A percentile compares a stretch with the other conserved stretches of the same genome.
Evolutionary conservation across 345 rosid species (phyloP).

Genomic region (Eucalyptus cloeziana): DNA sequence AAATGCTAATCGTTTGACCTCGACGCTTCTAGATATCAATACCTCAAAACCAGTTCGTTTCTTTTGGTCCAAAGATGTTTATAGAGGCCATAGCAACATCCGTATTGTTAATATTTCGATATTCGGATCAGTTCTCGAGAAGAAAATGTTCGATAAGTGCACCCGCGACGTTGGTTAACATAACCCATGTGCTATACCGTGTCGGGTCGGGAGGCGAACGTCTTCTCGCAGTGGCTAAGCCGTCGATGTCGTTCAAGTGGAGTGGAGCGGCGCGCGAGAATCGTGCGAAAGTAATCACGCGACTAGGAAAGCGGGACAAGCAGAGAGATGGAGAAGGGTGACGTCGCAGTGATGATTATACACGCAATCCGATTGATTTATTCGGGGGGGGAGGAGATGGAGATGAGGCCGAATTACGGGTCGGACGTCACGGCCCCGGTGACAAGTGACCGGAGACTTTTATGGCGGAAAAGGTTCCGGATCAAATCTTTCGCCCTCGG

Average conservation of each 20-base stretch:
- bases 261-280: not conserved
- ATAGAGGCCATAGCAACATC: accelerated
- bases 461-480: not conserved
- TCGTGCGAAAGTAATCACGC: not conserved
- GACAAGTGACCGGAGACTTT: not conserved
- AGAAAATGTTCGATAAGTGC: not conserved
- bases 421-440: not conserved
- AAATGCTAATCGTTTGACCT: not conserved
- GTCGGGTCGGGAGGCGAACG: not conserved
- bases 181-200: accelerated
- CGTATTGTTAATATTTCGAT: accelerated
- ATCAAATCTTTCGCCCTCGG: not conserved
- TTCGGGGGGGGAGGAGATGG: not conserved
- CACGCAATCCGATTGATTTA: not conserved
- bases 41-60: accelerated
- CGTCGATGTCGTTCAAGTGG: not conserved
- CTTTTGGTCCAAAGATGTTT: no score
- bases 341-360: not conserved
- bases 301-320: not conserved
- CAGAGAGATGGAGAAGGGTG: not conserved
- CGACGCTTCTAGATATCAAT: not conserved
- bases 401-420: not conserved
- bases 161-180: accelerated
- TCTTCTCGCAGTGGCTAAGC: not conserved
- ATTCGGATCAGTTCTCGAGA: accelerated